Base-by-base conservation (phyloP, 2,329 filamentous ascomycete species). In the Reticulascus tulasneorum region DNA sequence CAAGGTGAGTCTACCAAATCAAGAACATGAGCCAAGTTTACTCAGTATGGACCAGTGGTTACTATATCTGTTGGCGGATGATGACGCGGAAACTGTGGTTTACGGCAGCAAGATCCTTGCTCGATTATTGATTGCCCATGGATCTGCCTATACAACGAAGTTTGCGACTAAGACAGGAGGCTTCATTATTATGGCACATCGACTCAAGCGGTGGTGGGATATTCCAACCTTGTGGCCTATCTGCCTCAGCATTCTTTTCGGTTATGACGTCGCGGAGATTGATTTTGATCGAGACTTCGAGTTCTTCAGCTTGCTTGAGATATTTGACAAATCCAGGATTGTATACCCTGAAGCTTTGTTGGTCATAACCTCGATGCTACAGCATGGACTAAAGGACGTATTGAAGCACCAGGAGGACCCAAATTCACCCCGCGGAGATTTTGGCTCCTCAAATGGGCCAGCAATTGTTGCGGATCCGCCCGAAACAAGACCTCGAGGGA, bases 181-280 rank as follows among this genome's bases (percentile, higher is more conserved):
- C 2, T 96, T 96, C 56, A 73, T 74, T 22, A 84, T 96, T 44
- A 83, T 97, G 78, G 84, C 84, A 23, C 77, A 85, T 50, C 78
- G 87, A 21, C 64, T 98, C 5, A 88, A 83, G 53, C 73, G 82
- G 50, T 96, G 90, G 80, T 98, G 93, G 91, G 82, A 86, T 51
- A 75, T 89, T 12, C 78, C 89, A 3, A 78, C 80, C 0, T 62
- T 97, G 18, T 97, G 93, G 93, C 81, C 84, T 0, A 82, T 93
- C 27, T 89, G 86, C 53, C 86, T 98, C 59, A 82, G 86, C 35
- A 84, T 97, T 16, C 62, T 98, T 3, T 95, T 98, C 53, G 89
- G 86, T 1, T 74, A 80, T 26, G 89, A 96, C 52, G 77, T 94
- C 29, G 81, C 80, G 3, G 77, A 77, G 31, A 75, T 90, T 48